phyloP scores from a whole-genome alignment of 1,284 basidiomycete species.

The Somion occarium region DNA sequence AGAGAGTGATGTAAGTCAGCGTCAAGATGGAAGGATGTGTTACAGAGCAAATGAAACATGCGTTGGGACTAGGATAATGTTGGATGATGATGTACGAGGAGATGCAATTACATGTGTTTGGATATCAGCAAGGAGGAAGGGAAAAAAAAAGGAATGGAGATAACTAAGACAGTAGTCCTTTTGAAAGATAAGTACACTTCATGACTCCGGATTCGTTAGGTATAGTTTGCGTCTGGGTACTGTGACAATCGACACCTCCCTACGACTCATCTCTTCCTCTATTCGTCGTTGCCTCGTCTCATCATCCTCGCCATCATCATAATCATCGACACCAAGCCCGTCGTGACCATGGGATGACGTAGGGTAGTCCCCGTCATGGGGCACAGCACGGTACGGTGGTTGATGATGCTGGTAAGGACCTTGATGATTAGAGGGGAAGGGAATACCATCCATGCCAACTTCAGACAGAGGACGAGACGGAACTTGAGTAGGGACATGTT shows the following conservation, averaged over 20 bases:
- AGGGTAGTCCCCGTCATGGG: slow-evolving; percentile 28
- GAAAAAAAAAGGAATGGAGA: slow-evolving; percentile 5
- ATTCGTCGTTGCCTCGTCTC: slow-evolving; percentile 65
- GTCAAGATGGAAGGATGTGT: neutral
- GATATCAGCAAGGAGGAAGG: slow-evolving; percentile 7
- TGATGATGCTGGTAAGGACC: slow-evolving; percentile 62
- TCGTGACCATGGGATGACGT: slow-evolving; percentile 25
- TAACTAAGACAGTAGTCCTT: no score
- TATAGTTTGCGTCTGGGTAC: slow-evolving; percentile 70
- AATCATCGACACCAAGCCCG: slow-evolving; percentile 44
- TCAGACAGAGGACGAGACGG: slow-evolving; percentile 33
- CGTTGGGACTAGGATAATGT: neutral
- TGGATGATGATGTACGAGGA: neutral
- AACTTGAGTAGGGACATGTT: slow-evolving; percentile 18
- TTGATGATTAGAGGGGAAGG: slow-evolving; percentile 39
- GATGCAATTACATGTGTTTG: neutral
- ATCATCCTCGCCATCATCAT: slow-evolving; percentile 69
- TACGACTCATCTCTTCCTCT: slow-evolving; percentile 72
- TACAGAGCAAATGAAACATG: neutral
- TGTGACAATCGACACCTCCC: slow-evolving; percentile 77
- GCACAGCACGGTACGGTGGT: slow-evolving; percentile 49
- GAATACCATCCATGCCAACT: slow-evolving; percentile 38
- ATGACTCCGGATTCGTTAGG: slow-evolving; percentile 57
- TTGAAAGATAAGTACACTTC: neutral
- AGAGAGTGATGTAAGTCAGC: neutral